Evolutionary conservation across 2,329 filamentous ascomycete genomes (phyloP).

Genomic region (Ophiostoma piceae): DNA sequence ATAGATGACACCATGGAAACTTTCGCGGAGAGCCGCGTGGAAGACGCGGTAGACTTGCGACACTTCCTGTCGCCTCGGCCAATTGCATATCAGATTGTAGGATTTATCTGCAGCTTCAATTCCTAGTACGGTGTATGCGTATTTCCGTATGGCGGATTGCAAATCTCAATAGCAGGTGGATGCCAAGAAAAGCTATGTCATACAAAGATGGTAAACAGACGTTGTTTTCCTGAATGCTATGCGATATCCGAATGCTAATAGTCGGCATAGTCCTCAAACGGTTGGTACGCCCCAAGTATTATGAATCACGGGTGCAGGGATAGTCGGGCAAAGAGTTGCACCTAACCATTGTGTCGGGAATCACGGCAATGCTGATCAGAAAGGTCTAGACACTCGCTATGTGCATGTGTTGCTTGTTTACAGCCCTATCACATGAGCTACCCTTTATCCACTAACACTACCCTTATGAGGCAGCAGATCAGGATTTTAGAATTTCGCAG

Average conservation of each 20-base stretch:
- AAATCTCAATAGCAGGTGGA: background rate
- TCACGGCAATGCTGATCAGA: background rate
- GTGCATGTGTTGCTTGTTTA: background rate
- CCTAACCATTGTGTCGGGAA: background rate
- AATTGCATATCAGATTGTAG: too few relatives aligned
- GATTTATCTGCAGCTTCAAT: too few relatives aligned
- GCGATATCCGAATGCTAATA: background rate
- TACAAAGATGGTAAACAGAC: background rate
- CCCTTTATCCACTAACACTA: background rate
- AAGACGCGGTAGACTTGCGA: too few relatives aligned
- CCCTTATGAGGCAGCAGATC: background rate
- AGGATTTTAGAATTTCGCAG: too few relatives aligned
- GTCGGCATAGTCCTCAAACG: background rate
- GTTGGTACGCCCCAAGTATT: background rate
- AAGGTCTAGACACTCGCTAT: background rate
- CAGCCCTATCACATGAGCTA: constrained; percentile 1
- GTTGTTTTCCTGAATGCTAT: background rate
- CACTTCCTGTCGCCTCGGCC: too few relatives aligned
- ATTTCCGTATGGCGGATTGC: too few relatives aligned
- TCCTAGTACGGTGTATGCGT: too few relatives aligned
- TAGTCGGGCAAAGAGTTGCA: background rate
- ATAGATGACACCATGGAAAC: too few relatives aligned
- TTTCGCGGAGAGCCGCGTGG: too few relatives aligned
- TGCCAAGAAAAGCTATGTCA: background rate
- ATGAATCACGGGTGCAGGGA: background rate